A percentile compares a stretch with the other conserved stretches of the same genome.
These are phyloP conservation scores for Gastrolobium bilobum DNA, from an alignment of 306 rosid species.

Conservation along the genomic window DNA sequence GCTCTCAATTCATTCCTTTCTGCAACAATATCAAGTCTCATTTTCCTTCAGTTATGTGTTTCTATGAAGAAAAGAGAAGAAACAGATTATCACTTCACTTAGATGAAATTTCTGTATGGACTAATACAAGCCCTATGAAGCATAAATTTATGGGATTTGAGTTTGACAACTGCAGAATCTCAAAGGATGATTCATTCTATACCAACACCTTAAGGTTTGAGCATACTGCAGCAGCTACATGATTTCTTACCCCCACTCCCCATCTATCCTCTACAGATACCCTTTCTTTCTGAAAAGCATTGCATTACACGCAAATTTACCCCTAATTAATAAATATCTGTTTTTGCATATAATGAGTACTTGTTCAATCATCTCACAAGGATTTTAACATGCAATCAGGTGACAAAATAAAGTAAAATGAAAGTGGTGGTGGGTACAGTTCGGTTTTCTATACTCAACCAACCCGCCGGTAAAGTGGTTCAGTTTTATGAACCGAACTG, in stretches of 20 bases:
- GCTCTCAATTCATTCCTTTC: not conserved
- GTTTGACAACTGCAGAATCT: not conserved
- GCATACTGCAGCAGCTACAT: not conserved
- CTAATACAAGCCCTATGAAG: not conserved
- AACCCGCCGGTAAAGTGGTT: no score
- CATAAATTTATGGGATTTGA: not conserved
- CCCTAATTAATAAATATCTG: not conserved
- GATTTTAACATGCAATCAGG: not conserved
- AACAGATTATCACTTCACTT: not conserved
- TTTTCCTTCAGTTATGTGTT: not conserved
- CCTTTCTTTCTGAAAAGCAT: not conserved
- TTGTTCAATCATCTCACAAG: conserved; percentile 30
- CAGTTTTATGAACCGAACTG: no score
- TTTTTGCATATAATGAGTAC: not conserved
- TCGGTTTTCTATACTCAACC: no score
- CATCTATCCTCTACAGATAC: no score
- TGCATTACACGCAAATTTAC: not conserved
- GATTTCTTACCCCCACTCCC: not conserved
- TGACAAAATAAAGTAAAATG: not conserved
- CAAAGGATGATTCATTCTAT: not conserved
- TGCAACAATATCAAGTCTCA: not conserved
- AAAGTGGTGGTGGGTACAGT: not conserved
- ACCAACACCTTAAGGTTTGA: not conserved
- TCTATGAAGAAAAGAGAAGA: conserved; percentile 10
- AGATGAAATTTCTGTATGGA: conserved; percentile 21